A percentile compares a stretch with the other conserved stretches of the same genome.
Evolutionary conservation across 192 early-diverging fungal genomes (phyloP).

Genomic region (Gonapodya prolifera): DNA sequence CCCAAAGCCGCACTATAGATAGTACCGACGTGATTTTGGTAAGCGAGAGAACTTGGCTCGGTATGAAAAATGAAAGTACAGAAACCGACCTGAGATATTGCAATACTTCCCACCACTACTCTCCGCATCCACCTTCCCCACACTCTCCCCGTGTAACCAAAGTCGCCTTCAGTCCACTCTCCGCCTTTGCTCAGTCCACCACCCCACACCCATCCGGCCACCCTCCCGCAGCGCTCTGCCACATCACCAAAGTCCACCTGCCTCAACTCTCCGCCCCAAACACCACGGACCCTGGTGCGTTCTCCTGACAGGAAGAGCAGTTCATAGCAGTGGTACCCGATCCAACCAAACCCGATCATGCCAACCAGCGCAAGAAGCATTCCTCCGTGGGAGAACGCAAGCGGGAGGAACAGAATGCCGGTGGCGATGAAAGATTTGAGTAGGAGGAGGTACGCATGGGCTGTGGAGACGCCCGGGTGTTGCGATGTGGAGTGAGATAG

Average conservation of each 20-base stretch:
- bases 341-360: constrained; percentile 40
- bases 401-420: constrained; percentile 56
- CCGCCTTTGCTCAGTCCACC: too few relatives aligned
- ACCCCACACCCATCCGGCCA: too few relatives aligned
- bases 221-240: too few relatives aligned
- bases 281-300: background rate
- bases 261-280: background rate
- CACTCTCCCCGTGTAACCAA: too few relatives aligned
- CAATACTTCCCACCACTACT: constrained; percentile 38
- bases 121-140: constrained; percentile 42
- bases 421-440: constrained; percentile 74
- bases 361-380: constrained; percentile 42
- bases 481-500: constrained; percentile 1
- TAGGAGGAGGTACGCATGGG: constrained; percentile 63
- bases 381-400: constrained; percentile 65
- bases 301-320: background rate
- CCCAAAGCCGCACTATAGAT: too few relatives aligned
- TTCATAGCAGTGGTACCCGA: constrained; percentile 39
- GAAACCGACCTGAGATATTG: constrained; percentile 54
- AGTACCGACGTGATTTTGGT: too few relatives aligned
- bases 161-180: too few relatives aligned
- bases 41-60: too few relatives aligned
- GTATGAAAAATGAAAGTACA: too few relatives aligned
- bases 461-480: constrained; percentile 47
- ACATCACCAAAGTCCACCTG: background rate